Base-by-base conservation (phyloP, 306 rosid species). In the Prunus davidiana region DNA sequence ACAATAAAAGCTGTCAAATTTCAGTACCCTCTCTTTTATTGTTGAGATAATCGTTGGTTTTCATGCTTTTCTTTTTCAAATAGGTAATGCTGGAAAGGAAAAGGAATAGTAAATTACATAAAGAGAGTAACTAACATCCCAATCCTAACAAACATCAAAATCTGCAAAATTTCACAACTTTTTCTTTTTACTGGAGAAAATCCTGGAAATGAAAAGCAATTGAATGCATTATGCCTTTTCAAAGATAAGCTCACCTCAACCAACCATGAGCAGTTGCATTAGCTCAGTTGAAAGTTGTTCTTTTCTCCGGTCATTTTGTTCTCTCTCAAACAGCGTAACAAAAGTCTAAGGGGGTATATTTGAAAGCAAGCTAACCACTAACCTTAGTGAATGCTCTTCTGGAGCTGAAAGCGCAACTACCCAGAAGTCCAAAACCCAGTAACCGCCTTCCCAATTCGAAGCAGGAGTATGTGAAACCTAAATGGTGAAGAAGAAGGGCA, bases 81-180 rank as follows among this genome's bases (percentile, higher is more conserved):
- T 20, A 14, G 74, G 76, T n/a, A 16, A 41, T 45, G 38, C 55
- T 22, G 67, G 8, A 72, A 72, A 60, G 22, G 55, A 58, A 24
- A 72, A 56, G 66, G 20, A 69, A 71, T 43, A 34, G 27, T 25
- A 78, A 81, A 51, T 81, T 63, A 20, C 72, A 82, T 41, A 89
- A 79, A 80, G 86, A 58, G 78, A 58, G 83, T 64, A 81, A 72
- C 76, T 82, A 6, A 32, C 38, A 32, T 80, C 82, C 82, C 57
- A 75, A 74, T 82, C 77, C 90, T 84, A 76, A 83, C 86, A 84
- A 88, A 58, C 86, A 69, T 72, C 78, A 80, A 89, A 87, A 86
- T 84, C 62, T 72, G 24, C 34, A 46, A 79, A 79, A 38, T 82
- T 88, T 67, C 30, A 78, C 69, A 43, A 60, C 62, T 45, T 32